Evolutionary conservation across 495 filamentous ascomycete species (phyloP).

Genomic region (Annulohypoxylon stygium): DNA sequence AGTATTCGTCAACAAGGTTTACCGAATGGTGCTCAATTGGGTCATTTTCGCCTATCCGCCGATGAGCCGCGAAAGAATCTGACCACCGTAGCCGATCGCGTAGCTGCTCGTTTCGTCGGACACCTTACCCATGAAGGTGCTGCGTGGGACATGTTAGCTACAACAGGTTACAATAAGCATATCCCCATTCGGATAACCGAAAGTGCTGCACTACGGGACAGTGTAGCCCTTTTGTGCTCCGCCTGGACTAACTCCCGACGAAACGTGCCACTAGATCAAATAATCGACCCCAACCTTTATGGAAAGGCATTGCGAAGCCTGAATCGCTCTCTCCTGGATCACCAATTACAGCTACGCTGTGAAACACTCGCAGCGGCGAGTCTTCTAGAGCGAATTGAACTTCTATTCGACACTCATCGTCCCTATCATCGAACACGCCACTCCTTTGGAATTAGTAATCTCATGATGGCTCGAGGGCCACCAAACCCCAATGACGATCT

Average conservation of each 20-base stretch:
- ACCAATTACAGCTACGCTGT: constrained; percentile 5
- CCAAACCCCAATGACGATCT: constrained; percentile 26
- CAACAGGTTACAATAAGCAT: constrained; percentile 22
- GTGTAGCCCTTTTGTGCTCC: constrained; percentile 34
- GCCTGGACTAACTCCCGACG: constrained; percentile 36
- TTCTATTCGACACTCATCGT: constrained; percentile 24
- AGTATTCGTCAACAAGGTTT: constrained; percentile 24
- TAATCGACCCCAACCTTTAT: constrained; percentile 31
- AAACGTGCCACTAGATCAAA: constrained; percentile 3
- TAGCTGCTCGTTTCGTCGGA: constrained; percentile 32
- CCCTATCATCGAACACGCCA: constrained; percentile 20
- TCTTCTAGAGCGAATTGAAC: constrained; percentile 26
- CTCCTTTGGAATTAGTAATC: constrained; percentile 12
- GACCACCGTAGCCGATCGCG: constrained; percentile 36
- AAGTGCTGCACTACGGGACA: constrained; percentile 35
- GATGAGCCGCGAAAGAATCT: constrained; percentile 26
- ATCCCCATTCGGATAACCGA: constrained; percentile 34
- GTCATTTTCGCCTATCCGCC: constrained; percentile 30
- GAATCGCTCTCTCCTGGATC: constrained; percentile 29
- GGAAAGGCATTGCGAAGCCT: constrained; percentile 37
- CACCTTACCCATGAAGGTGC: constrained; percentile 28
- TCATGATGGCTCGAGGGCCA: constrained; percentile 29
- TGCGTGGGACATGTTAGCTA: constrained; percentile 30
- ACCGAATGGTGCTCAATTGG: constrained; percentile 31
- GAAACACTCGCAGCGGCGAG: constrained; percentile 36